phyloP scores from a whole-genome alignment of 257 asterid species.

The Solanum microdontum region DNA sequence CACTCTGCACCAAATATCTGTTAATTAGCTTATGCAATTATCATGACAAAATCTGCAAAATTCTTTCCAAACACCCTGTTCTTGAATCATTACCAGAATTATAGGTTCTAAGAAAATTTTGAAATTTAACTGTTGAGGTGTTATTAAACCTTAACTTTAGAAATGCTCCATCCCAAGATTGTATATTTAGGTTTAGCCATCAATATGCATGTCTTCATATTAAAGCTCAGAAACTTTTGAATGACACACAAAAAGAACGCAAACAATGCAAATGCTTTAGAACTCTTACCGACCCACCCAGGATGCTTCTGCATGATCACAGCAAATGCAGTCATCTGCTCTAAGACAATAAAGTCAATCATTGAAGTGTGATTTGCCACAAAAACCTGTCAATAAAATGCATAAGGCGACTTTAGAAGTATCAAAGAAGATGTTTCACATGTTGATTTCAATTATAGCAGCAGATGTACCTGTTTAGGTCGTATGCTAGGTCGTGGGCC shows the following conservation, averaged over 20 bases:
- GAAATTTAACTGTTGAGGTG: background rate
- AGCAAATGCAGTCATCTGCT: constrained; percentile 99
- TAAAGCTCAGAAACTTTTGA: background rate
- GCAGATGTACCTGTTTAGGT: constrained; percentile 69
- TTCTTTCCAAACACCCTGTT: background rate
- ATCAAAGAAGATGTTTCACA: background rate
- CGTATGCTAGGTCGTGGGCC: constrained; percentile 98
- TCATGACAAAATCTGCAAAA: background rate
- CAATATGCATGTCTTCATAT: background rate
- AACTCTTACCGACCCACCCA: constrained; percentile 96
- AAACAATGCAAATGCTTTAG: background rate
- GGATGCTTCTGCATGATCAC: constrained; percentile 99
- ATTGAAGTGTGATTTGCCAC: constrained; percentile 98
- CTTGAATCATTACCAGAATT: background rate
- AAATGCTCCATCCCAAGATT: background rate
- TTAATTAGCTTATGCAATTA: background rate
- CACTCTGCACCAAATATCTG: background rate
- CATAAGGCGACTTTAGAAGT: background rate
- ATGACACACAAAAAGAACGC: background rate
- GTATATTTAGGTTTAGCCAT: background rate
- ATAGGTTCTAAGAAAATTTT: background rate
- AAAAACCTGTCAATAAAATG: constrained; percentile 52
- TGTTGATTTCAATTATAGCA: background rate
- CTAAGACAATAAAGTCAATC: constrained; percentile 93
- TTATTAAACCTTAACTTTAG: background rate